Evolutionary conservation across 257 asterid species (phyloP).

Genomic region (Solanum chmielewskii): DNA sequence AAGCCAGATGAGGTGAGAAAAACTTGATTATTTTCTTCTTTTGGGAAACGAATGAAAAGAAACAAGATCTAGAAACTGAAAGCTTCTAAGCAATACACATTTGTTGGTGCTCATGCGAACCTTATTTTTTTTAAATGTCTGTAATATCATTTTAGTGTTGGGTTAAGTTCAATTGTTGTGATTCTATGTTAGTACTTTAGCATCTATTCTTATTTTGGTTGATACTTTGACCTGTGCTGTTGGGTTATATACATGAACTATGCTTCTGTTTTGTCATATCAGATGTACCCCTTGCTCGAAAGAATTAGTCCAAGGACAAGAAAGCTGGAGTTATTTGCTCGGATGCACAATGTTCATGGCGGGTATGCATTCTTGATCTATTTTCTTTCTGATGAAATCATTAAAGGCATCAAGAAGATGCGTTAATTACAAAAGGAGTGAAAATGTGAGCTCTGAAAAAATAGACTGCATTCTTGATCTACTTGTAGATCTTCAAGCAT

Average conservation of each 20-base stretch:
- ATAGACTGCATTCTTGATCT: conserved; percentile 10
- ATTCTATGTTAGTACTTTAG: not conserved
- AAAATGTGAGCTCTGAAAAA: not conserved
- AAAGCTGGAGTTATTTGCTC: conserved; percentile 93
- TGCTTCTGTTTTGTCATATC: not conserved
- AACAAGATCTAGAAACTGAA: not conserved
- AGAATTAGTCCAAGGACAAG: conserved; percentile 94
- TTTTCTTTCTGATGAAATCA: not conserved
- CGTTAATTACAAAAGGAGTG: not conserved
- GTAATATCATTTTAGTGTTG: not conserved
- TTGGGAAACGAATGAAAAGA: not conserved
- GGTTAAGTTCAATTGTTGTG: not conserved
- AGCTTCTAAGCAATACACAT: not conserved
- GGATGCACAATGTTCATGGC: conserved; percentile 85
- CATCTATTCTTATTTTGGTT: not conserved
- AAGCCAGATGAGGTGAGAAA: conserved; percentile 93
- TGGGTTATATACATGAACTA: not conserved
- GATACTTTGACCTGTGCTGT: not conserved
- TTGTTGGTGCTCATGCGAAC: not conserved
- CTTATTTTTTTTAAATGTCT: not conserved
- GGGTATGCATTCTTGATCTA: conserved; percentile 53
- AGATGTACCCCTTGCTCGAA: conserved; percentile 97
- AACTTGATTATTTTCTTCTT: not conserved
- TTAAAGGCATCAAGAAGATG: not conserved
- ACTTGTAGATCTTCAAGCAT: not conserved